Evolutionary conservation across 441 rosid species (phyloP), one percentile per base, ranked within the genome.

Genomic region (Pelargonium australe): DNA sequence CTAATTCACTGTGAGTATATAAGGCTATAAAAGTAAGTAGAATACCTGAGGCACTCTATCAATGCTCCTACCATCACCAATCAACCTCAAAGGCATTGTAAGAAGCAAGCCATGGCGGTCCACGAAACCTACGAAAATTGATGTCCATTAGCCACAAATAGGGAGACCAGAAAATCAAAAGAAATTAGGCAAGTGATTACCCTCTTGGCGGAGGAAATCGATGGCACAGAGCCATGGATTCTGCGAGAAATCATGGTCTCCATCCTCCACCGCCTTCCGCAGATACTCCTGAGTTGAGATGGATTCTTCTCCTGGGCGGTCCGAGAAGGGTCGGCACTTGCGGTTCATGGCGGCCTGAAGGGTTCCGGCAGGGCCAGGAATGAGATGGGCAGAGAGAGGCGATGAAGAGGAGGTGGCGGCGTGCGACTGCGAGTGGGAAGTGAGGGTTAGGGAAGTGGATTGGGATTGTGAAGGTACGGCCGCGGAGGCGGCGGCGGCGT

Each of bases 221-320:
- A 92, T 80, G 10, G 89, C 87, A 65, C 75, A 72, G 65, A 87
- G 80, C 97, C 97, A 89, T 0, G 96, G 91, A 57, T 74, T 68
- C 20, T 70, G 73, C 4, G 81, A 69, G 75, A 90, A 90, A 76
- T 89, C 89, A 19, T 79, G 85, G 43, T 87, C 93, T 23, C 69
- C 84, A 43, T 81, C 84, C 73, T 85, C 91, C 0, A 83, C 80
- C 70, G 82, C 91, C 77, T 85, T 86, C 79, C 91, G 79, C 63
- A 87, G 73, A 68, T 82, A 89, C 79, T 90, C 94, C 76, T 90
- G 97, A 28, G 98, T 90, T 3, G 96, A 70, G 20, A 89, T 70
- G 11, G 77, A 78, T 0, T 80, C 83, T 44, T 82, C 85, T 0
- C 72, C 71, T 17, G 63, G 63, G 4, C 65, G 76, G 44, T 34